Evolutionary conservation across 148 eudicot species (phyloP), one percentile per base, ranked within the genome.

Genomic region (Nyssa sinensis): DNA sequence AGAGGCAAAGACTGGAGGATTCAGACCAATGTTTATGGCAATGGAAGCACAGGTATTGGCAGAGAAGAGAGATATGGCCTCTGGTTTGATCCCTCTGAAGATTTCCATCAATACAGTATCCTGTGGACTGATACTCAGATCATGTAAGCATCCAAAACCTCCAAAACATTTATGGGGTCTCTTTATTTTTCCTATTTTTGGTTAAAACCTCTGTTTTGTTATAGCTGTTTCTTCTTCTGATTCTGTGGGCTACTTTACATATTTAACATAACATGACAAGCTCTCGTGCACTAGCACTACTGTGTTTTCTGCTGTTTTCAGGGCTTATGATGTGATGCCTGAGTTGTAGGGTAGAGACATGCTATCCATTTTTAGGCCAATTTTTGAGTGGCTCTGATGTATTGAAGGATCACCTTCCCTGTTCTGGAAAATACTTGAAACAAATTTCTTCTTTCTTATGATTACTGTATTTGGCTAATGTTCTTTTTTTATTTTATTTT

Each of bases 11-110:
- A 91, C 34, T 94, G 98, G 98, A 86, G 95, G 79, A 85, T 94
- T 74, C 98, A 94, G 72, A 94, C 98, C 6, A 94, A 94, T 70
- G 79, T 91, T 67, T 94, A 94, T 78, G 98, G 98, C 7, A 91
- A 91, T 76, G 98, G 98, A 64, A 94, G 98, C 87, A 90, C 95
- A 29, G 81, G 58, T 75, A 39, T 83, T 57, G 98, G 98, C 4
- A 86, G 98, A 75, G 98, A 94, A 83, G 98, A 94, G 70, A 82
- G 98, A 82, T 90, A 90, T 76, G 87, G 87, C 10, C 86, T 94
- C 17, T 88, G 97, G 97, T 94, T 94, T 81, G 98, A 94, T 82
- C 98, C 97, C 61, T 79, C 95, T 0, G 93, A 91, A 74, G 97
- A 91, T 71, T 92, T 83, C 66, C 98, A 94, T 80, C 88, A 81